Evolutionary conservation across 2,329 filamentous ascomycete genomes (phyloP).

Genomic region (Aspergillus texensis): DNA sequence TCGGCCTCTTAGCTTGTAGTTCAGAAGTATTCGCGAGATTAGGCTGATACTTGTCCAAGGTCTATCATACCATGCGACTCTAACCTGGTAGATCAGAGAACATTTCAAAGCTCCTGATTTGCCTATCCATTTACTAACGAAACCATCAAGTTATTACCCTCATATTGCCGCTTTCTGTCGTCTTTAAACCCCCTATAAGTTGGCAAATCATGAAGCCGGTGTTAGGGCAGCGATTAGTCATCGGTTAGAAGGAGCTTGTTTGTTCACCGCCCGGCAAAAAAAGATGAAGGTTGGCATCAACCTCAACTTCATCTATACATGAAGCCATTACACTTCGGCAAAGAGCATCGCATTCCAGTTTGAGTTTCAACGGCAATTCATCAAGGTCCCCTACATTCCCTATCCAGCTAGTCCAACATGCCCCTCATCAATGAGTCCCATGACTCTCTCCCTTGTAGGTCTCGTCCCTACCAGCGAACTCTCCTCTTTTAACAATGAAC

Average conservation of each 20-base stretch:
- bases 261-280: conserved; percentile 6
- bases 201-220: background rate
- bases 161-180: background rate
- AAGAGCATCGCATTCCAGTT: background rate
- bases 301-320: background rate
- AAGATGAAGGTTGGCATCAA: background rate
- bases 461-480: conserved; percentile 8
- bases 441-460: conserved; percentile 78
- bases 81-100: background rate
- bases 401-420: conserved; percentile 50
- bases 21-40: background rate
- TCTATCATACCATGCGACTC: background rate
- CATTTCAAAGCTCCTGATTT: background rate
- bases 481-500: conserved; percentile 14
- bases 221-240: background rate
- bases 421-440: conserved; percentile 70
- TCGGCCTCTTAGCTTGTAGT: background rate
- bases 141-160: background rate
- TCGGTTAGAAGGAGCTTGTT: background rate
- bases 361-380: background rate
- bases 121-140: background rate
- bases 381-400: too few relatives aligned
- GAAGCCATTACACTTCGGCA: background rate
- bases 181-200: background rate
- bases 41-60: background rate